A percentile compares a stretch with the other conserved stretches of the same genome.
Conservation (phyloP, 805 yeast genomes). For the Metschnikowia amazonensis region DNA sequence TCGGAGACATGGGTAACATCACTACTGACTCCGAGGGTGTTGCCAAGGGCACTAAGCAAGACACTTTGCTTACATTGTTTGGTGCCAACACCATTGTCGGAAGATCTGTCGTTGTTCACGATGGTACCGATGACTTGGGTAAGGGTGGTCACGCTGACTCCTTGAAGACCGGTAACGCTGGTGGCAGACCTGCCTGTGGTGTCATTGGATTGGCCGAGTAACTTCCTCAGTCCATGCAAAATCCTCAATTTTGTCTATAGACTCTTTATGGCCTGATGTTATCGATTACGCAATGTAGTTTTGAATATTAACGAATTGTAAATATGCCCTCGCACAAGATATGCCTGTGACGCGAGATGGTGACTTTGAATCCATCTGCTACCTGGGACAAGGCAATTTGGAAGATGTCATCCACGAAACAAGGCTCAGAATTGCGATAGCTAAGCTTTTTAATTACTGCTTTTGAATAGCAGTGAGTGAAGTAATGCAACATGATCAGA, state of each 20-base stretch:
- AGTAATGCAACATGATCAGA: conserved; percentile 55
- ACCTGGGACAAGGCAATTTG: conserved; percentile 4
- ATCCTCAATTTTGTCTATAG: neutral
- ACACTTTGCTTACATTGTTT: conserved; percentile 68
- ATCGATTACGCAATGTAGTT: neutral
- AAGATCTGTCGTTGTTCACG: conserved; percentile 93
- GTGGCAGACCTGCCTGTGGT: conserved; percentile 98
- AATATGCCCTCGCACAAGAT: conserved; percentile 11
- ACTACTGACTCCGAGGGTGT: conserved; percentile 82
- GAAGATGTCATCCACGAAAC: conserved; percentile 38
- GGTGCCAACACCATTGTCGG: conserved; percentile 90
- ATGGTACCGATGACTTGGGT: conserved; percentile 90
- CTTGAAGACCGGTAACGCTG: conserved; percentile 95
- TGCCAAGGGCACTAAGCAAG: conserved; percentile 87
- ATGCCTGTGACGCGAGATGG: conserved; percentile 5
- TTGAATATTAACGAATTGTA: neutral
- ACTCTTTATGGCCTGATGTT: neutral
- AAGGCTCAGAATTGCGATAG: conserved; percentile 51
- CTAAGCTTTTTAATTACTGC: conserved; percentile 28
- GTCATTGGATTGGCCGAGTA: conserved; percentile 74
- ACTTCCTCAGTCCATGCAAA: conserved; percentile 1
- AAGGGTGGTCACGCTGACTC: conserved; percentile 91
- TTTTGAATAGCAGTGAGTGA: conserved; percentile 13
- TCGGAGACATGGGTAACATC: conserved; percentile 96
- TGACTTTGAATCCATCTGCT: neutral